These are phyloP conservation scores for Penicillium bovifimosum DNA, from an alignment of 495 filamentous ascomycete genomes.

Conservation along the genomic window DNA sequence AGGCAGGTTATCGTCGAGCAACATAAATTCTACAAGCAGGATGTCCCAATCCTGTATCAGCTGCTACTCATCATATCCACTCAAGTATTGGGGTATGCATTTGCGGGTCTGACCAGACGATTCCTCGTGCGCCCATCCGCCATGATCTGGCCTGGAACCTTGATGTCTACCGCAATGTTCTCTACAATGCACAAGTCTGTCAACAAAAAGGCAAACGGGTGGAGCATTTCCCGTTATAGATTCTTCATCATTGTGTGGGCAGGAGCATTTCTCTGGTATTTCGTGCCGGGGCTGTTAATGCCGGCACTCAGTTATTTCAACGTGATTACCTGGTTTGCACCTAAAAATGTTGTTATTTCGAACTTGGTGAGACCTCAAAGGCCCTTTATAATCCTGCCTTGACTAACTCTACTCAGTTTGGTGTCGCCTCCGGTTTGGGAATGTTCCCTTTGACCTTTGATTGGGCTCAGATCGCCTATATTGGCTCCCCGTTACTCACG, in stretches of 20 bases:
- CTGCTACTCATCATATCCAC: conserved; percentile 76
- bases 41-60: conserved; percentile 68
- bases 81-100: conserved; percentile 78
- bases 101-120: conserved; percentile 70
- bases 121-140: conserved; percentile 57
- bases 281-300: conserved; percentile 74
- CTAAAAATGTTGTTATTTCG: conserved; percentile 61
- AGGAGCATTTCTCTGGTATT: conserved; percentile 65
- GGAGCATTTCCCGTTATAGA: conserved; percentile 72
- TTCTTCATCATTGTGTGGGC: conserved; percentile 72
- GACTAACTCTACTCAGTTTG: conserved; percentile 46
- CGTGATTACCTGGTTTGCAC: conserved; percentile 82
- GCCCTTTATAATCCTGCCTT: no score
- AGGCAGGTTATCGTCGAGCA: conserved; percentile 65
- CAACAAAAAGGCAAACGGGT: conserved; percentile 75
- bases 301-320: conserved; percentile 88
- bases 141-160: conserved; percentile 75
- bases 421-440: conserved; percentile 76
- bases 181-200: conserved; percentile 76
- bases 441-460: conserved; percentile 84
- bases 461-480: conserved; percentile 89
- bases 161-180: conserved; percentile 85
- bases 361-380: conserved; percentile 16
- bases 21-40: conserved; percentile 79
- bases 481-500: conserved; percentile 74